Percentiles rank a stretch among this genome's conserved stretches.
phyloP scores from a whole-genome alignment of 2,329 filamentous ascomycete species.

The Teratosphaeria nubilosa region DNA sequence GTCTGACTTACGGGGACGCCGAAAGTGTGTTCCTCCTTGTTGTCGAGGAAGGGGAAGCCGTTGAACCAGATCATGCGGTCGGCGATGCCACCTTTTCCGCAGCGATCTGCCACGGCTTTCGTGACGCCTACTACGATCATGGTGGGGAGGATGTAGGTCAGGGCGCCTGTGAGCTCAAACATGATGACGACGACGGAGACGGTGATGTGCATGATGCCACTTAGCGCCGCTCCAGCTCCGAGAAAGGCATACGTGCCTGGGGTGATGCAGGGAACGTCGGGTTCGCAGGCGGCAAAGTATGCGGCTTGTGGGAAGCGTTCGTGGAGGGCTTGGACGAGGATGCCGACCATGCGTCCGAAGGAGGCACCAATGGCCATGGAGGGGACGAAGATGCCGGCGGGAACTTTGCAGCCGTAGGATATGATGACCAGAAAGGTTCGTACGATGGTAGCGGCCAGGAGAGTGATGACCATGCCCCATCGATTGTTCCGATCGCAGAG shows the following conservation, averaged over 20 bases:
- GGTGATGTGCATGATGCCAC: conserved; percentile 96
- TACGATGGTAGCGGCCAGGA: conserved; percentile 69
- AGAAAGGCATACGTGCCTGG: conserved; percentile 95
- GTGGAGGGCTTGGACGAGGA: conserved; percentile 81
- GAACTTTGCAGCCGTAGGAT: conserved; percentile 95
- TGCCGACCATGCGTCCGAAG: conserved; percentile 88
- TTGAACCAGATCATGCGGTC: conserved; percentile 99
- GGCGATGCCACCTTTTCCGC: conserved; percentile 92
- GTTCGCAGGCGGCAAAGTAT: conserved; percentile 82
- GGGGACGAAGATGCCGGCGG: conserved; percentile 93
- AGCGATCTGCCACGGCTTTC: conserved; percentile 81
- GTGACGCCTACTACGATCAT: conserved; percentile 99
- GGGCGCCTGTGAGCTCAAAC: conserved; percentile 93
- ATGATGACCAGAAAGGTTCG: conserved; percentile 81
- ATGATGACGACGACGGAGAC: conserved; percentile 97
- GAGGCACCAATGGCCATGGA: conserved; percentile 96
- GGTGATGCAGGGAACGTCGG: conserved; percentile 91
- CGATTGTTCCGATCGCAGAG: conserved; percentile 73
- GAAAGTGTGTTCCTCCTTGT: conserved; percentile 95
- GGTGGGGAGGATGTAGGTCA: conserved; percentile 86
- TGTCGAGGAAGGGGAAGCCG: conserved; percentile 92
- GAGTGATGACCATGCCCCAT: conserved; percentile 66
- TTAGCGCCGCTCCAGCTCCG: conserved; percentile 80
- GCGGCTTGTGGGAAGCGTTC: conserved; percentile 70
- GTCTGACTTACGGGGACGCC: conserved; percentile 76